Evolutionary conservation across 108 stramenopile genomes (phyloP), one percentile per base, ranked within the genome.

Genomic region (Skeletonema grethae): DNA sequence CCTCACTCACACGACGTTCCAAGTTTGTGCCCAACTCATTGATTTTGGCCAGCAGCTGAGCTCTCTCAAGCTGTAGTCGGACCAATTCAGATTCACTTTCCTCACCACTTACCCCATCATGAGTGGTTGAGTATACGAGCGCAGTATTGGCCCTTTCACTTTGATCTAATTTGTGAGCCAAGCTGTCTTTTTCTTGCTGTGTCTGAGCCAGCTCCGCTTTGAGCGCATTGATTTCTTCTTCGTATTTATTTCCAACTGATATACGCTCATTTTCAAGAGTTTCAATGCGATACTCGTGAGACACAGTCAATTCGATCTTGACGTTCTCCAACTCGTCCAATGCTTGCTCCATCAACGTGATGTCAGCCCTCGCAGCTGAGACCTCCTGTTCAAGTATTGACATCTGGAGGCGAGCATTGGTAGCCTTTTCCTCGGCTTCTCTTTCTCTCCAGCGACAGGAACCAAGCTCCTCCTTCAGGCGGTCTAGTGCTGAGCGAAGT

Each of bases 371-470:
- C 25, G 86, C 83, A 57, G 90, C 77, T 35, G 83, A 67, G 25
- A 90, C 66, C 61, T 94, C 93, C 58, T 94, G 89, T 64, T 94
- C 93, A 22, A 73, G 73, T 15, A 90, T 77, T 7, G 89, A 83
- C 18, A 81, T 77, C 36, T 87, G 86, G 7, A 91, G 78, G 5
- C 80, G 70, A 30, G 87, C 61, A 63, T 83, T 88, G 22, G 87
- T 75, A 11, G 85, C 65, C 24, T 75, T 76, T 50, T 91, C 87
- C 62, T 86, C 84, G 1, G 89, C 86, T 34, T 82, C 84, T 36
- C 69, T 84, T 78, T 91, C 87, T 22, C 81, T 81, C 41, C 74
- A 69, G n/a, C 86, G 77, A 55, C 87, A 79, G 29, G 74, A 50
- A 18, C 85, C 85, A n/a, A 91, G 70, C 48, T 91, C 90, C 53